Percentiles rank a stretch among this genome's conserved stretches.
phyloP scores from a whole-genome alignment of 495 filamentous ascomycete species.

The Podospora pseudopauciseta region DNA sequence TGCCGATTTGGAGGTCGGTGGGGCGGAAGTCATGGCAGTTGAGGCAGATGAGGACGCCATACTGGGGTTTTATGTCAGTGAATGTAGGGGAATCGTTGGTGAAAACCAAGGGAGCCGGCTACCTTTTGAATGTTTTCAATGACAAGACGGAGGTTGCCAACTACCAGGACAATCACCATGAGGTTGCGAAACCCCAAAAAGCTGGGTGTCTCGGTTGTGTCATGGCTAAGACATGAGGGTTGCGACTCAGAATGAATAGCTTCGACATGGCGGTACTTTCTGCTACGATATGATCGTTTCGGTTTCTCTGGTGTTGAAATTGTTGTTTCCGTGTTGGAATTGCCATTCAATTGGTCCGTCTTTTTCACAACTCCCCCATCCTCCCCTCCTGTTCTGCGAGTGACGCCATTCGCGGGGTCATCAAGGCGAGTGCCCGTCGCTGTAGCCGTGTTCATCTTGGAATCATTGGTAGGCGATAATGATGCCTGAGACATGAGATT shows the following conservation, averaged over 20 bases:
- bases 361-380: neutral
- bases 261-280: slow-evolving; percentile 81
- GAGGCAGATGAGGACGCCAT: slow-evolving; percentile 90
- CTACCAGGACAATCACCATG: slow-evolving; percentile 92
- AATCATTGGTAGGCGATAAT: slow-evolving; percentile 1
- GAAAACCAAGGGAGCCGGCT: neutral
- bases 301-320: slow-evolving; percentile 14
- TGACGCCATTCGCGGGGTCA: slow-evolving; percentile 24
- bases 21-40: slow-evolving; percentile 82
- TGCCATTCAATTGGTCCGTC: neutral
- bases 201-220: slow-evolving; percentile 67
- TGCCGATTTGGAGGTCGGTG: slow-evolving; percentile 71
- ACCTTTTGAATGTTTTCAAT: slow-evolving; percentile 98
- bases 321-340: neutral
- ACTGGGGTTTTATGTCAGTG: slow-evolving; percentile 47
- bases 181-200: slow-evolving; percentile 93
- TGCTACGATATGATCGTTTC: slow-evolving; percentile 25
- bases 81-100: neutral
- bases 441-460: slow-evolving; percentile 6
- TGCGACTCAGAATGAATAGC: slow-evolving; percentile 70
- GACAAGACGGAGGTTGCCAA: slow-evolving; percentile 86
- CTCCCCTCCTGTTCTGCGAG: slow-evolving; percentile 10
- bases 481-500: neutral
- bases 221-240: slow-evolving; percentile 81
- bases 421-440: slow-evolving; percentile 8